Evolutionary conservation across 140 eudicot species (phyloP).

Genomic region (Anethum foeniculum): DNA sequence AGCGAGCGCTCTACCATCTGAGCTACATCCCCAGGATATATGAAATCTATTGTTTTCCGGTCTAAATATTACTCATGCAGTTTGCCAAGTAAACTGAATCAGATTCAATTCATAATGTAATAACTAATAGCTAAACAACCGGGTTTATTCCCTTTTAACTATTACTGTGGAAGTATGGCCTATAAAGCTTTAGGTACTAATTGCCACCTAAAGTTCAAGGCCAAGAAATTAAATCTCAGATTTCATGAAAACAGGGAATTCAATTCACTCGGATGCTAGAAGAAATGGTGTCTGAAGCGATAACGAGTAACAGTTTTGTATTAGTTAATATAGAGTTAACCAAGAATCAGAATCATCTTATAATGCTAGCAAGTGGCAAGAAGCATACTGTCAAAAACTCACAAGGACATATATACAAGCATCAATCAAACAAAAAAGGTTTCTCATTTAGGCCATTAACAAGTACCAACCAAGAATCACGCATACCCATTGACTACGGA

Average conservation of each 20-base stretch:
- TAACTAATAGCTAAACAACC: background rate
- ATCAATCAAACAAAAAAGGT: background rate
- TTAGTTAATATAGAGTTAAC: too few relatives aligned
- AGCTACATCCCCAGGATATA: background rate
- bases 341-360: background rate
- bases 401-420: background rate
- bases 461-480: background rate
- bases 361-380: background rate
- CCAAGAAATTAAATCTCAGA: background rate
- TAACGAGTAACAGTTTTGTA: background rate
- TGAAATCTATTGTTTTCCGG: background rate
- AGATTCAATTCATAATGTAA: background rate
- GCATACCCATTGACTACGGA: background rate
- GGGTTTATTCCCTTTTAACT: background rate
- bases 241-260: background rate
- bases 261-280: background rate
- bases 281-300: background rate
- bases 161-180: background rate
- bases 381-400: background rate
- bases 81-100: background rate
- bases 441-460: background rate
- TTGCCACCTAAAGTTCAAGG: background rate
- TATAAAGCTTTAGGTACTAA: background rate
- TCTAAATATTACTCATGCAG: background rate
- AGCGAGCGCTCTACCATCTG: conserved; percentile 99